Evolutionary conservation across 305 asterid species (phyloP).

Genomic region (Fraxinus sp.): DNA sequence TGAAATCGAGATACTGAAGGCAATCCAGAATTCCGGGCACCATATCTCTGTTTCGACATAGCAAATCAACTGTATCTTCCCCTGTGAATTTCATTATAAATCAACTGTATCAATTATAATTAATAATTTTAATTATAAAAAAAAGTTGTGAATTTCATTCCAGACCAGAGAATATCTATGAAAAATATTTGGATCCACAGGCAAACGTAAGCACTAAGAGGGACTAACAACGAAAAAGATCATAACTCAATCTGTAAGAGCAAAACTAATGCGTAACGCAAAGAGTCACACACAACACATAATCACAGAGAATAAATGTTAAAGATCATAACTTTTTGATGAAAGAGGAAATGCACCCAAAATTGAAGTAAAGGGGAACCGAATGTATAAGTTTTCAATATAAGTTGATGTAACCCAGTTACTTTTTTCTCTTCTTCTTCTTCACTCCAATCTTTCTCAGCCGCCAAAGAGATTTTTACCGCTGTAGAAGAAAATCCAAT

Average conservation of each 20-base stretch:
- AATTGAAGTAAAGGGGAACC: conserved; percentile 2
- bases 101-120: not conserved
- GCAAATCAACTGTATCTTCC: not conserved
- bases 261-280: not conserved
- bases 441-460: conserved; percentile 9
- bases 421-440: not conserved
- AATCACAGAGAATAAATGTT: not conserved
- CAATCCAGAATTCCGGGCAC: conserved; percentile 46
- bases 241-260: not conserved
- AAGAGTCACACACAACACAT: not conserved
- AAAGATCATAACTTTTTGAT: conserved; percentile 21
- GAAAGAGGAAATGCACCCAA: conserved; percentile 9
- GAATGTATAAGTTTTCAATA: conserved; percentile 17
- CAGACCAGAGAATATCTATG: not conserved
- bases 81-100: not conserved
- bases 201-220: not conserved
- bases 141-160: not conserved
- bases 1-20: conserved; percentile 54
- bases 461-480: conserved; percentile 28
- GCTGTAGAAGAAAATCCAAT: conserved; percentile 18
- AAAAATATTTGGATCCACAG: not conserved
- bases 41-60: conserved; percentile 37
- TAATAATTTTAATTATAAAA: not conserved
- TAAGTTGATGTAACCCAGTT: not conserved
- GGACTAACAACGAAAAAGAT: not conserved